Percentiles rank a stretch among this genome's conserved stretches.
These are phyloP conservation scores for Yamadazyma triangularis DNA, from an alignment of 1,139 yeast genomes.

Conservation along the genomic window DNA sequence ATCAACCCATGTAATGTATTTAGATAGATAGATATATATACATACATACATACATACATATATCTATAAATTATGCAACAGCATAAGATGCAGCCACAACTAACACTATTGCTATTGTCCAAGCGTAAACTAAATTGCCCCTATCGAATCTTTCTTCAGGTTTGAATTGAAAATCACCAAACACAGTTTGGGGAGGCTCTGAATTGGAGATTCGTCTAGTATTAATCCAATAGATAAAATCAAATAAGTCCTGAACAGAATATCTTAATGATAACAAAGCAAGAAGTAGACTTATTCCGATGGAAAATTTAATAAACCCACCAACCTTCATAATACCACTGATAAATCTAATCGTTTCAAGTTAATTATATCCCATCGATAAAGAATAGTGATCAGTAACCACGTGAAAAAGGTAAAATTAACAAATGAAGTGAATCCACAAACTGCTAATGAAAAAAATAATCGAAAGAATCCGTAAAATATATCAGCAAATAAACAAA, in stretches of 20 bases:
- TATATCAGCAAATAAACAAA: conserved; percentile 10
- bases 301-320: conserved; percentile 1
- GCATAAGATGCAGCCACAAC: conserved; percentile 1
- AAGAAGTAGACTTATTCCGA: conserved; percentile 1
- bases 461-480: conserved; percentile 11
- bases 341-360: conserved; percentile 2
- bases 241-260: conserved; percentile 4
- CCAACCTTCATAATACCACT: conserved; percentile 3
- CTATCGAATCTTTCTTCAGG: conserved; percentile 22
- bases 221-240: background rate
- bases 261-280: conserved; percentile 5
- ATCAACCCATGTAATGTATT: conserved; percentile 11
- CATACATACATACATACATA: no score
- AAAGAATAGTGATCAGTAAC: conserved; percentile 2
- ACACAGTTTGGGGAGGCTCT: conserved; percentile 5
- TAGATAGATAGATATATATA: no score
- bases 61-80: background rate
- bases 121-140: conserved; percentile 16
- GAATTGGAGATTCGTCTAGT: background rate
- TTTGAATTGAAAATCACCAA: conserved; percentile 14
- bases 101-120: conserved; percentile 10
- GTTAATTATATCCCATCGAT: conserved; percentile 10
- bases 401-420: conserved; percentile 7
- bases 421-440: conserved; percentile 5
- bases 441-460: conserved; percentile 7